Evolutionary conservation across 2,329 filamentous ascomycete species (phyloP), one percentile per base, ranked within the genome.

Genomic region (Colletotrichum lentis): DNA sequence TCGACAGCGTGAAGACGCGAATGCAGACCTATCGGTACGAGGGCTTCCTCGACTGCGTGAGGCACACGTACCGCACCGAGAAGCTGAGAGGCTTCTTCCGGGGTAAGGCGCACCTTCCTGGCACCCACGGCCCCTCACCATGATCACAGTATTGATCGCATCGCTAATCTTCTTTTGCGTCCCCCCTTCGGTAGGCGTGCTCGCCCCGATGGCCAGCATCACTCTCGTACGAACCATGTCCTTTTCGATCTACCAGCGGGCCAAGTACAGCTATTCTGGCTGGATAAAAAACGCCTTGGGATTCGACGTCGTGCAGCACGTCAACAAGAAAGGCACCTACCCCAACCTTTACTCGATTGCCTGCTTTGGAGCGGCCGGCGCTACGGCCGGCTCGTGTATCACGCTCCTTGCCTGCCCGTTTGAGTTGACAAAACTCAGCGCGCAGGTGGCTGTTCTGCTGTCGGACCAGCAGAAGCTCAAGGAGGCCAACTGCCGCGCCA

Each of bases 1-100:
- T 96, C 73, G 93, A 96, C 78, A 95, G 93, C 74, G 90, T 95
- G 77, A 96, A 96, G 83, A 94, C 91, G 64, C 91, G 93, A 75
- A 93, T 96, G 88, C 93, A 96, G 82, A 92, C 91, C 72, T 95
- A 96, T 80, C 88, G 91, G 71, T 94, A 91, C 80, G 84, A 86
- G 72, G 92, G 86, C 72, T 93, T 92, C 78, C 79, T 86, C 75
- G 90, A 93, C 77, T 94, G 92, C 76, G 87, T 94, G 59, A 85
- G 84, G 70, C 86, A 91, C 72, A 95, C 92, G 11, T 96, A 96
- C 79, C 85, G 83, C 68, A 88, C 84, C 6, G 93, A 96, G 80
- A 90, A 90, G 41, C 78, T 90, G 46, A 82, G 85, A 56, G 91
- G 93, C 31, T 96, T 96, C 83, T 96, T 95, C 80, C 86, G 92